Percentiles rank a stretch among this genome's conserved stretches.
These are phyloP conservation scores for Penicillium aurantiogriseum DNA, from an alignment of 2,329 filamentous ascomycete species.

Conservation along the genomic window DNA sequence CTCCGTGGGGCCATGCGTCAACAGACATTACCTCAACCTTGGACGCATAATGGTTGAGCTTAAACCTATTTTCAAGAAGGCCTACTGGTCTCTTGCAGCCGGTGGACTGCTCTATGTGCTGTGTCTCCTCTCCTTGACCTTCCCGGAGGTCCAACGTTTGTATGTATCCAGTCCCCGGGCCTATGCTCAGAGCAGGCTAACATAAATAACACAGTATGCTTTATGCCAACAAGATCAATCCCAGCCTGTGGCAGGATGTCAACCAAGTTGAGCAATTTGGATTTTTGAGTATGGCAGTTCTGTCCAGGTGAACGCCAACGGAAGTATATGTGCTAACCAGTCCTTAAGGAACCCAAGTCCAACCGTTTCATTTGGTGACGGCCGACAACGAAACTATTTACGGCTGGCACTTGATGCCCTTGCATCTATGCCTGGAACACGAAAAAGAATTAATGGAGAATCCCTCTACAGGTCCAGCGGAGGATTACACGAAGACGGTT, in stretches of 20 bases:
- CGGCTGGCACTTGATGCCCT: slow-evolving; percentile 85
- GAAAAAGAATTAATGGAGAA: slow-evolving; percentile 61
- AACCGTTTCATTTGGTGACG: slow-evolving; percentile 75
- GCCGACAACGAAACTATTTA: slow-evolving; percentile 75
- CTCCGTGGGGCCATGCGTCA: background rate
- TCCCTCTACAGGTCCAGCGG: slow-evolving; percentile 51
- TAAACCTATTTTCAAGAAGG: slow-evolving; percentile 50
- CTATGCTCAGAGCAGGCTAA: background rate
- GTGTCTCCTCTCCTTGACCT: slow-evolving; percentile 64
- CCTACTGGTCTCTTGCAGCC: slow-evolving; percentile 57
- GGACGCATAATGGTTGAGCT: slow-evolving; percentile 37
- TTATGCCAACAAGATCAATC: slow-evolving; percentile 79
- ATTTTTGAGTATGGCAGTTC: slow-evolving; percentile 68
- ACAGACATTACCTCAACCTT: background rate
- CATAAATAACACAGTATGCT: slow-evolving; percentile 58
- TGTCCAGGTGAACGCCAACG: background rate
- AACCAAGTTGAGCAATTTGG: slow-evolving; percentile 79
- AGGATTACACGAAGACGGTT: slow-evolving; percentile 49
- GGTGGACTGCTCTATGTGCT: slow-evolving; percentile 64
- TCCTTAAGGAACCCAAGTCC: slow-evolving; percentile 75
- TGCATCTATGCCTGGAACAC: slow-evolving; percentile 71
- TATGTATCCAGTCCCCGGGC: slow-evolving; percentile 46
- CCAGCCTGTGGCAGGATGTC: slow-evolving; percentile 68
- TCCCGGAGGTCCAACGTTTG: slow-evolving; percentile 76
- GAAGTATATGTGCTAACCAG: slow-evolving; percentile 14